Evolutionary conservation across 2,329 filamentous ascomycete genomes (phyloP).

Genomic region (Plectosphaerella plurivora): DNA sequence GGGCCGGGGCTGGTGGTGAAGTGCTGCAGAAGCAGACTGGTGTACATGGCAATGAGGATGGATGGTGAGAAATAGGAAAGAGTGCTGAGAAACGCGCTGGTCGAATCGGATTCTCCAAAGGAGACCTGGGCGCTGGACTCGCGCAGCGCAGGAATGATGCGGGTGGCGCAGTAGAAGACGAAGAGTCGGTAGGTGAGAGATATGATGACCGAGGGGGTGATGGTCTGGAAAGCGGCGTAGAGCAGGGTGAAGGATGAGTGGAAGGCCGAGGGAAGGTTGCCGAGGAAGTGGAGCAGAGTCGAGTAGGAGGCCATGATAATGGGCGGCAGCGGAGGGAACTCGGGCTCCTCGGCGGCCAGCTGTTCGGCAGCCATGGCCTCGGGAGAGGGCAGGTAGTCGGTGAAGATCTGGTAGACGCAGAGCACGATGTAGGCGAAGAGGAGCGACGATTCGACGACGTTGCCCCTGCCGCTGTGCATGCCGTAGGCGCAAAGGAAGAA

Average conservation of each 20-base stretch:
- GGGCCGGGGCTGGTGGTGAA: constrained; percentile 73
- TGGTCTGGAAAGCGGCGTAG: constrained; percentile 87
- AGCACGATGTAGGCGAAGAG: constrained; percentile 97
- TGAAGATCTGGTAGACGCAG: constrained; percentile 98
- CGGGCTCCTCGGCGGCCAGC: constrained; percentile 59
- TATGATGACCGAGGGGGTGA: constrained; percentile 93
- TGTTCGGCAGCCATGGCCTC: constrained; percentile 50
- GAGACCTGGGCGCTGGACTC: constrained; percentile 79
- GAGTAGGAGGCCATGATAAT: constrained; percentile 99
- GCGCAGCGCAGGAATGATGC: constrained; percentile 90
- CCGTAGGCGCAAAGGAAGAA: constrained; percentile 94
- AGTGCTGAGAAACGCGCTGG: constrained; percentile 74
- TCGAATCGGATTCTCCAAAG: constrained; percentile 79
- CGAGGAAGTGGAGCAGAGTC: constrained; percentile 78
- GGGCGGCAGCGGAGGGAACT: constrained; percentile 92
- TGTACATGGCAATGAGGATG: constrained; percentile 94
- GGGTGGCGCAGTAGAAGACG: constrained; percentile 90
- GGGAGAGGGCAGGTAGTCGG: constrained; percentile 84
- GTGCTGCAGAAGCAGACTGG: constrained; percentile 90
- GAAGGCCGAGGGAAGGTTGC: constrained; percentile 76
- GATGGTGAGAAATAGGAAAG: constrained; percentile 93
- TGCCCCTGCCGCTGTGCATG: constrained; percentile 82
- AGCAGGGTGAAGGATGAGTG: constrained; percentile 82
- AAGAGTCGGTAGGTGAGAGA: constrained; percentile 90
- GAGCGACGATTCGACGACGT: constrained; percentile 89